Percentiles rank a stretch among this genome's conserved stretches.
These are phyloP conservation scores for Thalassiosira profunda DNA, from an alignment of 108 stramenopile species.

Conservation along the genomic window DNA sequence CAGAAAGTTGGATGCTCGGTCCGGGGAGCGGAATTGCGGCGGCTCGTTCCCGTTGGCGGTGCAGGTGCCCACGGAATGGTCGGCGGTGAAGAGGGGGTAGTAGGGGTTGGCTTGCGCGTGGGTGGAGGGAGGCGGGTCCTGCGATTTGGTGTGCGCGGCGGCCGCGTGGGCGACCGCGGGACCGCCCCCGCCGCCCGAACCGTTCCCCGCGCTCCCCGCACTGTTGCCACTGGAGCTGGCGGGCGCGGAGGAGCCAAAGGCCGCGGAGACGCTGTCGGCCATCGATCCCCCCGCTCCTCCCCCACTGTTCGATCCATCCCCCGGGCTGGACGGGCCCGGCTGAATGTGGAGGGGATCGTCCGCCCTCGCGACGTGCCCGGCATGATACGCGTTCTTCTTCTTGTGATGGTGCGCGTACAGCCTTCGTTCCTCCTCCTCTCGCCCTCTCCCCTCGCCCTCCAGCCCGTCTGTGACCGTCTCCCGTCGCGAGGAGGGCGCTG, in stretches of 20 bases:
- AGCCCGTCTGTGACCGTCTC: too few relatives aligned
- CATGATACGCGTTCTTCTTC: too few relatives aligned
- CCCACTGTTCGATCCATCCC: neutral
- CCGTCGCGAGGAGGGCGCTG: neutral
- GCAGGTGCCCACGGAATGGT: neutral
- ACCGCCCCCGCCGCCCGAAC: neutral
- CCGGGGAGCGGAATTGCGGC: neutral
- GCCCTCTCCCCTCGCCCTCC: too few relatives aligned
- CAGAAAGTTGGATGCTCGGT: slow-evolving; percentile 3
- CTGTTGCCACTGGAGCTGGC: neutral
- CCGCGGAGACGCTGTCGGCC: neutral
- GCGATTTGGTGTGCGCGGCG: slow-evolving; percentile 10
- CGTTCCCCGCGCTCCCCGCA: neutral
- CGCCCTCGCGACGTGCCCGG: too few relatives aligned
- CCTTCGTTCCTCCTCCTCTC: too few relatives aligned
- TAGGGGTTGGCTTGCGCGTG: too few relatives aligned
- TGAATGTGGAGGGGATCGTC: too few relatives aligned
- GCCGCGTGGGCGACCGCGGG: slow-evolving; percentile 6
- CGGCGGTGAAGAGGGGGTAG: neutral
- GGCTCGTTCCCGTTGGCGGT: slow-evolving; percentile 5
- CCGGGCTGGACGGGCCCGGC: neutral
- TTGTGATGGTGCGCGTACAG: too few relatives aligned
- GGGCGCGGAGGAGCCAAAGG: neutral
- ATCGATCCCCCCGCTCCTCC: neutral
- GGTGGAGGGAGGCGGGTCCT: neutral